A percentile compares a stretch with the other conserved stretches of the same genome.
These are phyloP conservation scores for Fusarium siculi DNA, from an alignment of 2,329 filamentous ascomycete species.

Conservation along the genomic window DNA sequence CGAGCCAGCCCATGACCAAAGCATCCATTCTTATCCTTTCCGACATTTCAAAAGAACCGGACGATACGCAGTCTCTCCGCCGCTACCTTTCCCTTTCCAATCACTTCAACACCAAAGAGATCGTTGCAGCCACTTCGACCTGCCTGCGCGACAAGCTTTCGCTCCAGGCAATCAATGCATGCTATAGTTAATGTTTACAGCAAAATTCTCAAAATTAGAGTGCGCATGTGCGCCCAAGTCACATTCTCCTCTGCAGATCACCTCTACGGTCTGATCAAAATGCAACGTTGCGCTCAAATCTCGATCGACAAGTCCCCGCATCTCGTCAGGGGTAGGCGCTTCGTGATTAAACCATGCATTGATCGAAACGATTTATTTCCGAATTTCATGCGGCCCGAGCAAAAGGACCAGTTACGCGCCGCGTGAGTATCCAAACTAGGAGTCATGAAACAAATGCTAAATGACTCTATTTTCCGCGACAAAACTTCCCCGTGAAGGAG, in stretches of 20 bases:
- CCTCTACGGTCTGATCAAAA: not conserved
- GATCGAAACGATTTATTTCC: not conserved
- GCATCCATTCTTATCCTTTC: fast-evolving
- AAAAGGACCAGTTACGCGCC: not conserved
- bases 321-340: not conserved
- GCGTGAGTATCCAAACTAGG: not conserved
- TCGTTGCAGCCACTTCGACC: fast-evolving
- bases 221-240: not conserved
- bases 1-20: fast-evolving
- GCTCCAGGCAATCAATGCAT: fast-evolving
- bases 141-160: fast-evolving
- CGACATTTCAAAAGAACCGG: fast-evolving
- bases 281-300: constrained; percentile 4
- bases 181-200: fast-evolving
- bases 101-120: not conserved
- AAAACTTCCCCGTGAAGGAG: not conserved
- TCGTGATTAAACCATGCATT: not conserved
- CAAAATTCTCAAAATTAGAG: fast-evolving
- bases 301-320: constrained; percentile 3
- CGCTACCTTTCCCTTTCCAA: fast-evolving
- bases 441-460: not conserved
- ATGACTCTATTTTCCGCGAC: not conserved
- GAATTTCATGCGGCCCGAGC: not conserved
- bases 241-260: not conserved
- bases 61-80: fast-evolving